Evolutionary conservation across 495 filamentous ascomycete species (phyloP).

Genomic region (Penicillium macrosclerotiorum): DNA sequence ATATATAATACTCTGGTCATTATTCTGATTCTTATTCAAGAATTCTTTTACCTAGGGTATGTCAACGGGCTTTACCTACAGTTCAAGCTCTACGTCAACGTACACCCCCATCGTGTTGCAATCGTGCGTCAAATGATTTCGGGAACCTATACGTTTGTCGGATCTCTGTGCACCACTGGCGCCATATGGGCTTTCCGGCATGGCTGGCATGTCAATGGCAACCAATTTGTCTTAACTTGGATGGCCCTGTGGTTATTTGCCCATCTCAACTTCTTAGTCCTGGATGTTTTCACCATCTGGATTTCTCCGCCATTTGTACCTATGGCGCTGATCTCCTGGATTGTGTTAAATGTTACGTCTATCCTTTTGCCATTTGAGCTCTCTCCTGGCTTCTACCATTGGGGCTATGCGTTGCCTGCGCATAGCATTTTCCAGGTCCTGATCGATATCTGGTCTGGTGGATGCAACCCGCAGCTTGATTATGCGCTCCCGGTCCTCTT

Average conservation of each 20-base stretch:
- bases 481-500: conserved; percentile 46
- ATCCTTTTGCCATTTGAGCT: conserved; percentile 49
- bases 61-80: conserved; percentile 40
- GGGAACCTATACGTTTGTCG: conserved; percentile 40
- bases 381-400: conserved; percentile 44
- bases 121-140: conserved; percentile 41
- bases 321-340: conserved; percentile 48
- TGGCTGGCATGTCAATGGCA: conserved; percentile 45
- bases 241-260: conserved; percentile 50
- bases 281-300: conserved; percentile 49
- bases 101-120: conserved; percentile 40
- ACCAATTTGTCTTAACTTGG: conserved; percentile 49
- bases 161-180: conserved; percentile 44
- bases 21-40: conserved; percentile 48
- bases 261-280: conserved; percentile 47
- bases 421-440: conserved; percentile 45
- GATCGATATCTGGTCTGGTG: conserved; percentile 47
- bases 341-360: conserved; percentile 45
- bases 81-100: conserved; percentile 41
- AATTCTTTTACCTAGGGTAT: conserved; percentile 53
- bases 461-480: conserved; percentile 44
- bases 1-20: conserved; percentile 54
- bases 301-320: conserved; percentile 41
- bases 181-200: conserved; percentile 51
- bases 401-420: conserved; percentile 47